Evolutionary conservation across 1,284 basidiomycete species (phyloP), one percentile per base, ranked within the genome.

Genomic region (Athelia sp.): DNA sequence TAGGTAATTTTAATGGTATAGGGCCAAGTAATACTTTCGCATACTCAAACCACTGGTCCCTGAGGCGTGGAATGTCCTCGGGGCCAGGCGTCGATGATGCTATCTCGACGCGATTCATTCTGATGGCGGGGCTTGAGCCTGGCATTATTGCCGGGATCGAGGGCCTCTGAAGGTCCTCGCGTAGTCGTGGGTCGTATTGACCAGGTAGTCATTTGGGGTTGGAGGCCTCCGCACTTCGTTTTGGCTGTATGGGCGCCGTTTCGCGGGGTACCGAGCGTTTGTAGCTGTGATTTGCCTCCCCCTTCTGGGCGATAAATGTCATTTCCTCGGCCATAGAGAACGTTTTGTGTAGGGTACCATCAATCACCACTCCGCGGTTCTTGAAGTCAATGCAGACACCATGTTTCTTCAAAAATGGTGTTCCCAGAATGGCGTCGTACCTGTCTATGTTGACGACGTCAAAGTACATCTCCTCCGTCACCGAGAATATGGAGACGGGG

Each of bases 1-100:
- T 61, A 3, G 62, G 63, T 23, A 62, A 29, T n/a, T 49, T 48
- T 13, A 55, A 51, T 10, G 57, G 57, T 9, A 59, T 54, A 14
- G 54, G 58, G 17, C 43, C 44, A 43, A 62, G 51, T 15, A 61
- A 54, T 21, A 62, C 57, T 3, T 35, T 45, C 34, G 45, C 54
- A 13, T 50, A 22, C 17, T 44, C 43, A 3, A 57, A 24, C 57
- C 57, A 59, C 34, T 50, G n/a, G 24, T 54, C 36, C 17, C 52
- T 17, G 2, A 61, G 51, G 3, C 42, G 17, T 13, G 58, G 54
- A 17, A 57, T 57, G 29, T 60, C 48, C 6, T 29, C 14, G 48
- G 46, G 22, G 54, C 46, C 9, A 47, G 31, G 42, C 50, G 54
- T 17, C 38, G n/a, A n/a, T n/a, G n/a, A n/a, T n/a, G n/a, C n/a